A percentile compares a stretch with the other conserved stretches of the same genome.
Evolutionary conservation across 2,329 filamentous ascomycete genomes (phyloP).

Genomic region (Talaromyces atroroseus): DNA sequence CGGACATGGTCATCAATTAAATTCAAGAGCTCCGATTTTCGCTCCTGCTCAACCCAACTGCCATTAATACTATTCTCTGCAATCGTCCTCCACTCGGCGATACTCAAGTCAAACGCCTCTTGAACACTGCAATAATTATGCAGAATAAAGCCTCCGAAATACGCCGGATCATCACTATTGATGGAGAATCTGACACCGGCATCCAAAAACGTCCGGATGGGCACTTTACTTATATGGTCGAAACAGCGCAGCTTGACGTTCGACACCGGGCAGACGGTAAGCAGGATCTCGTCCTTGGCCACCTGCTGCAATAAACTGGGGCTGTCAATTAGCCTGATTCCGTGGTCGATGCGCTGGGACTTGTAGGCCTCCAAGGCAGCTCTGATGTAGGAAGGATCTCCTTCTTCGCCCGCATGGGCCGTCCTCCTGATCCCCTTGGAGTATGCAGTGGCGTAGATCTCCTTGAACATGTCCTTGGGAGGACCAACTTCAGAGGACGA

Average conservation of each 20-base stretch:
- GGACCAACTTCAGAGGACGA: constrained; percentile 58
- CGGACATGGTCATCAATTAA: constrained; percentile 28
- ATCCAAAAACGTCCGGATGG: constrained; percentile 59
- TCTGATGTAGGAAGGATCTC: constrained; percentile 60
- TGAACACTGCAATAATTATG: constrained; percentile 74
- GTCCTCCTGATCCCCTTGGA: constrained; percentile 56
- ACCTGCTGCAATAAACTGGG: constrained; percentile 54
- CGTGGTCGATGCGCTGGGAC: constrained; percentile 68
- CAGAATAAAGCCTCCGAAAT: constrained; percentile 69
- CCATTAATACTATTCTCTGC: constrained; percentile 57
- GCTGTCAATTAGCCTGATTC: constrained; percentile 61
- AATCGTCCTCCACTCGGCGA: constrained; percentile 63
- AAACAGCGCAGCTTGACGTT: constrained; percentile 63
- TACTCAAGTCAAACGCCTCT: constrained; percentile 59
- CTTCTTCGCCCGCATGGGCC: constrained; percentile 72
- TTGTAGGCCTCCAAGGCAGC: constrained; percentile 57
- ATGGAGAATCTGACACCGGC: constrained; percentile 63
- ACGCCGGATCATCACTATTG: constrained; percentile 70
- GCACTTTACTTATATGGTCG: constrained; percentile 49
- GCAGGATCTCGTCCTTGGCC: constrained; percentile 52
- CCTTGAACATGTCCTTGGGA: constrained; percentile 55
- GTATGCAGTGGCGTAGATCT: constrained; percentile 54
- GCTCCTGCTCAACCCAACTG: constrained; percentile 62
- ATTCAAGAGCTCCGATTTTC: constrained; percentile 56
- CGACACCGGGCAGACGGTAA: constrained; percentile 68